Evolutionary conservation across 2,329 filamentous ascomycete genomes (phyloP).

Genomic region (Pseudogymnoascus sp.): DNA sequence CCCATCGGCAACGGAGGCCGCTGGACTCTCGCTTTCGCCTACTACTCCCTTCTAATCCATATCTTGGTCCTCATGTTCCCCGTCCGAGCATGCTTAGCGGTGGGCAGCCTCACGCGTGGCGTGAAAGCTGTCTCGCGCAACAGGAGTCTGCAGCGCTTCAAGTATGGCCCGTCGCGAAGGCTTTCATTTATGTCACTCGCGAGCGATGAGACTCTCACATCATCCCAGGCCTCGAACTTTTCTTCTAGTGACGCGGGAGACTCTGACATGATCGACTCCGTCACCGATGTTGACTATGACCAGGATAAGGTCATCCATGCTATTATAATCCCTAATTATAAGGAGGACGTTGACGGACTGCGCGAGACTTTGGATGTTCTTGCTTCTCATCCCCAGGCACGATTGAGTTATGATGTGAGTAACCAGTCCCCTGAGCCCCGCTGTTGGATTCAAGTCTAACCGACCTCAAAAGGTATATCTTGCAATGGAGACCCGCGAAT

Average conservation of each 20-base stretch:
- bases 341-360: conserved; percentile 61
- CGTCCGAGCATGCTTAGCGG: conserved; percentile 51
- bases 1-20: background rate
- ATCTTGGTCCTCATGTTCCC: conserved; percentile 55
- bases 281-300: conserved; percentile 37
- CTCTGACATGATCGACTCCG: conserved; percentile 37
- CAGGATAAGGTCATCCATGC: conserved; percentile 47
- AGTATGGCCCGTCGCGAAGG: conserved; percentile 39
- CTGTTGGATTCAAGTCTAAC: background rate
- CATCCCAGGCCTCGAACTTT: conserved; percentile 32
- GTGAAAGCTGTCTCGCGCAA: conserved; percentile 28
- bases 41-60: conserved; percentile 59
- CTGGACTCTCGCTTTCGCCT: conserved; percentile 40
- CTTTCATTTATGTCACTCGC: conserved; percentile 47
- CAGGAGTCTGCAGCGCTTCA: conserved; percentile 40
- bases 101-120: conserved; percentile 47
- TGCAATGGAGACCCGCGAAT: conserved; percentile 64
- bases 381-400: conserved; percentile 56
- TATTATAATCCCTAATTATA: conserved; percentile 66
- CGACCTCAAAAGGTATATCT: conserved; percentile 49
- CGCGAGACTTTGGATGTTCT: conserved; percentile 61
- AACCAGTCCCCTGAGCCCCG: background rate
- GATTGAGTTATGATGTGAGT: conserved; percentile 60
- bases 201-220: conserved; percentile 46
- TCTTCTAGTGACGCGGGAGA: conserved; percentile 31